Percentiles rank a stretch among this genome's conserved stretches.
These are phyloP conservation scores for Saccharomycopsis babjevae DNA, from an alignment of 805 yeast genomes.

Conservation along the genomic window DNA sequence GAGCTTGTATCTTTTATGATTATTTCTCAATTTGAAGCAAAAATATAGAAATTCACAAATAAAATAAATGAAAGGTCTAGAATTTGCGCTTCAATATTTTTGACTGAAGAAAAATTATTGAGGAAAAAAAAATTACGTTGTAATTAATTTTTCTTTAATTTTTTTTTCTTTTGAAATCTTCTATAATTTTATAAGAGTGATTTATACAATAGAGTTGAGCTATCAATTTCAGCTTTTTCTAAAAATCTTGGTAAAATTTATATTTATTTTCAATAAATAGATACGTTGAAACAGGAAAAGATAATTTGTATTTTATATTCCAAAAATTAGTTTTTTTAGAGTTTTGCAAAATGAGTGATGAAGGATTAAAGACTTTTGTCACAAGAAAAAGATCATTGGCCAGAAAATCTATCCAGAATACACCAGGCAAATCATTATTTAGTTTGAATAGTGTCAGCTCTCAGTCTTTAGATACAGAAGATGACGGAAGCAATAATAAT, in stretches of 20 bases:
- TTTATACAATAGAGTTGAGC: background rate
- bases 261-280: background rate
- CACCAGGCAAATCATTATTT: slow-evolving; percentile 13
- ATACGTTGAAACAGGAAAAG: no score
- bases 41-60: background rate
- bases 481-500: background rate
- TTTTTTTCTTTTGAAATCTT: background rate
- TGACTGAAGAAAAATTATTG: background rate
- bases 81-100: background rate
- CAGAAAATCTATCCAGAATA: slow-evolving; percentile 16
- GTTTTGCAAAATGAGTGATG: background rate
- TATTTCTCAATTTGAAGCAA: no score
- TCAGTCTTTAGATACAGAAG: background rate
- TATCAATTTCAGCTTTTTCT: no score
- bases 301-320: background rate
- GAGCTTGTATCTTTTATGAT: no score
- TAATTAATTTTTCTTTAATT: background rate
- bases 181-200: background rate
- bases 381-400: slow-evolving; percentile 18
- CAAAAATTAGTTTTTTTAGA: background rate
- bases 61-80: background rate
- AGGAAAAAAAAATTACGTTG: background rate
- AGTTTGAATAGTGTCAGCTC: background rate
- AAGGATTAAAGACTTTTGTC: slow-evolving; percentile 14
- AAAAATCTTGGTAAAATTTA: background rate